These are phyloP conservation scores for Pelargonium australe DNA, from an alignment of 441 rosid genomes.

Conservation along the genomic window DNA sequence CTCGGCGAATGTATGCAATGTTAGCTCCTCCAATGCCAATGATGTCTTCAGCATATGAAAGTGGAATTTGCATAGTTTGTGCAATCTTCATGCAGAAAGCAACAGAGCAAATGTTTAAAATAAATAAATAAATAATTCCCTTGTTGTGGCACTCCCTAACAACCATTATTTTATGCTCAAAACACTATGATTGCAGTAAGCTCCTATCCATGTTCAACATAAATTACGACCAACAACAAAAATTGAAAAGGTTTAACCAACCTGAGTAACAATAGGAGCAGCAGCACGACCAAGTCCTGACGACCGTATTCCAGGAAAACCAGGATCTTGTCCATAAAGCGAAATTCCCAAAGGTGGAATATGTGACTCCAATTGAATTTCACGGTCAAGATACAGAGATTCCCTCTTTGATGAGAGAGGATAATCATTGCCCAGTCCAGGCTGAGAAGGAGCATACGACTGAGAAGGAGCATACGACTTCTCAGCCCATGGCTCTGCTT, in stretches of 20 bases:
- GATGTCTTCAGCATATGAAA: conserved; percentile 64
- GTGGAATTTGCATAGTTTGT: conserved; percentile 65
- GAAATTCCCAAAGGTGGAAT: conserved; percentile 42
- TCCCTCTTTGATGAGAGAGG: conserved; percentile 44
- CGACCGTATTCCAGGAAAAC: conserved; percentile 33
- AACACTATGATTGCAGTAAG: not conserved
- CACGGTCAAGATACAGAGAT: conserved; percentile 40
- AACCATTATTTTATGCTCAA: not conserved
- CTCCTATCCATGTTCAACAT: not conserved
- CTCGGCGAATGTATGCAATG: conserved; percentile 53
- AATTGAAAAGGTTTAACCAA: conserved; percentile 18
- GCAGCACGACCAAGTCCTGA: conserved; percentile 40
- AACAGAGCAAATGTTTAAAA: not conserved
- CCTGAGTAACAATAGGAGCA: conserved; percentile 61
- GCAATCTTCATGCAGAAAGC: conserved; percentile 34
- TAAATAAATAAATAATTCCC: too few species aligned
- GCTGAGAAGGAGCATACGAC: conserved; percentile 28
- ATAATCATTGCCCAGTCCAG: conserved; percentile 32
- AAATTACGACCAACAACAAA: not conserved
- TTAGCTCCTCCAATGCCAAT: conserved; percentile 59
- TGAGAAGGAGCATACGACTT: conserved; percentile 31
- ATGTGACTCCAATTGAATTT: conserved; percentile 42
- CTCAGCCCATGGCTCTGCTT: conserved; percentile 39
- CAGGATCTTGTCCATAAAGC: conserved; percentile 46
- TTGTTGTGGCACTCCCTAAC: not conserved